Conservation (phyloP, 805 yeast species). For the Yamadazyma sp. region DNA sequence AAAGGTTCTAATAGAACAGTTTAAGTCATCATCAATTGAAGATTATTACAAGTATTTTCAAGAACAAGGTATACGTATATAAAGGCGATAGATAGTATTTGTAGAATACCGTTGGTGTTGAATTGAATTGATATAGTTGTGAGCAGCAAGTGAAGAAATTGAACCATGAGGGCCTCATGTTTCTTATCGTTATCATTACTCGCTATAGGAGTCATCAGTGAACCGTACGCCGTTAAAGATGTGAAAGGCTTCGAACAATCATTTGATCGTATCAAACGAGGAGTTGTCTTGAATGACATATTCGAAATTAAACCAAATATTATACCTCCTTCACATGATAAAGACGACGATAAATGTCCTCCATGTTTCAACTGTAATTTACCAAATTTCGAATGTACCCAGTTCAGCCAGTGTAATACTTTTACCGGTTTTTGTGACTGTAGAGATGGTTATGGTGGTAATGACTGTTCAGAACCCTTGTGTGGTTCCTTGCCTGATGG, state of each 20-base stretch:
- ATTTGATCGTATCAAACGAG: constrained; percentile 9
- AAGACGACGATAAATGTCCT: constrained; percentile 54
- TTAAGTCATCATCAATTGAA: too few species aligned
- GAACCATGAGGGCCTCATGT: too few species aligned
- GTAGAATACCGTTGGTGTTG: too few species aligned
- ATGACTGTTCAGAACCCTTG: constrained; percentile 81
- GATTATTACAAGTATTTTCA: too few species aligned
- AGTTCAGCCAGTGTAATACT: constrained; percentile 83
- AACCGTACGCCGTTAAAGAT: constrained; percentile 3
- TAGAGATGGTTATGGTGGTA: constrained; percentile 89
- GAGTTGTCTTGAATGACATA: constrained; percentile 18
- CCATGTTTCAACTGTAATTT: constrained; percentile 95
- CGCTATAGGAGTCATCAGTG: too few species aligned
- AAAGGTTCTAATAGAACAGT: neutral
- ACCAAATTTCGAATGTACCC: constrained; percentile 86
- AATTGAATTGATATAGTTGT: too few species aligned
- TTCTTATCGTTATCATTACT: too few species aligned
- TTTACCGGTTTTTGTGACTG: constrained; percentile 92
- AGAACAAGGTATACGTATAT: too few species aligned
- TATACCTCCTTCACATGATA: constrained; percentile 17
- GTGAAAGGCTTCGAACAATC: constrained; percentile 6
- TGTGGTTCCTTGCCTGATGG: constrained; percentile 82
- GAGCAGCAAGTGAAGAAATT: too few species aligned
- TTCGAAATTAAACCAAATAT: constrained; percentile 15
- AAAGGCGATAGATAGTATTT: too few species aligned